Conservation (phyloP, 768 basidiomycete genomes). For the Termitomyces sp. region DNA sequence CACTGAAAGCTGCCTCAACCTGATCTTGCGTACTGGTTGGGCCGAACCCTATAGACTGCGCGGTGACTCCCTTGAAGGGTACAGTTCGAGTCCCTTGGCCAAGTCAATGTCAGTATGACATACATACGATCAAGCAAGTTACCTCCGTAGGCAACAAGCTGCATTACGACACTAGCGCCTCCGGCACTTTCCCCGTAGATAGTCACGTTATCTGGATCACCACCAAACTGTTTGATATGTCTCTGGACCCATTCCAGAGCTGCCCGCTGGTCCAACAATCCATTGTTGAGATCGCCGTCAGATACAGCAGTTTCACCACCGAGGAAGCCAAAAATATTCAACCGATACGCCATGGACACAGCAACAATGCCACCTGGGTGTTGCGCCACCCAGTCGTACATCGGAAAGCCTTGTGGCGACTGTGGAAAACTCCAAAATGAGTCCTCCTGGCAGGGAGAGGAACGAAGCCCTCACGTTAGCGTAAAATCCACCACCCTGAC, state of each 20-base stretch:
- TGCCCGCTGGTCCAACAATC: constrained; percentile 35
- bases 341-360: constrained; percentile 28
- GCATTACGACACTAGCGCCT: constrained; percentile 39
- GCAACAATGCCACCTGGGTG: constrained; percentile 25
- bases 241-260: constrained; percentile 35
- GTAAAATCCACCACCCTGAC: constrained; percentile 1
- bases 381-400: constrained; percentile 43
- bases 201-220: constrained; percentile 25
- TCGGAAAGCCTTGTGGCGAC: constrained; percentile 42
- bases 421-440: constrained; percentile 6
- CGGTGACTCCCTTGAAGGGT: constrained; percentile 35
- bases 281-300: constrained; percentile 34
- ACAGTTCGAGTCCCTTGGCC: constrained; percentile 15
- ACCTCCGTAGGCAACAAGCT: constrained; percentile 38
- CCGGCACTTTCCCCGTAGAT: constrained; percentile 36
- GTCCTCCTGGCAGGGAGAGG: not conserved
- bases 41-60: constrained; percentile 39
- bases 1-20: constrained; percentile 27
- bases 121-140: constrained; percentile 15
- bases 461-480: not conserved
- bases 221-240: constrained; percentile 30
- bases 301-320: constrained; percentile 23
- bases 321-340: constrained; percentile 23
- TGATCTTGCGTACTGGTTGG: constrained; percentile 24
- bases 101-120: not conserved